Evolutionary conservation across 164 flowering plant genomes (phyloP), one percentile per base, ranked within the genome.

Genomic region (Macadamia integrifolia): DNA sequence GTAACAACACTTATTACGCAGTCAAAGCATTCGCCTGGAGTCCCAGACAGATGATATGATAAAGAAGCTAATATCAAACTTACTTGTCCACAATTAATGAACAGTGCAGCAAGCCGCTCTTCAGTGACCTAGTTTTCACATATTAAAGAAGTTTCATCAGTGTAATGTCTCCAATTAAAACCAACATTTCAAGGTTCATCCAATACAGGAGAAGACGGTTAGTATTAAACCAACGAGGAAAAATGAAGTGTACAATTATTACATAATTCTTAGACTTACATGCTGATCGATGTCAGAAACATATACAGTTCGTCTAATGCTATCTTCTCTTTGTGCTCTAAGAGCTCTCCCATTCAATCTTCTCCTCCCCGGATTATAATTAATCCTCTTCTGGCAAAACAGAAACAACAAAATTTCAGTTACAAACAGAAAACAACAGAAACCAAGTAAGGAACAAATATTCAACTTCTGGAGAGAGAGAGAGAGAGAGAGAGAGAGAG

Each of bases 281-380:
- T 83, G 90, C 65, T 90, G 97, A 83, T 87, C 97, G 66, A 94
- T 92, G 72, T 94, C 99, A 59, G 98, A 87, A n/a, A 94, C 97
- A 88, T 94, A 94, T 3, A 94, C 99, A 63, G 97, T 94, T 77
- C 91, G 77, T 81, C 91, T 79, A 69, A 90, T 84, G 55, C 88
- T 77, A 64, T 89, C 97, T 64, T 92, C 98, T 71, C 88, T 78
- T 73, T 90, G 95, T 14, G 96, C 97, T 74, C 77, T 75, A 57
- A 78, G 78, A 48, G 88, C 76, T 60, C 95, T 78, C 44, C 81
- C 81, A 66, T 82, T 86, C 75, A 81, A 66, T 74, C 93, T 84
- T 64, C 87, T 76, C 78, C 76, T 82, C 64, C 89, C 91, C 66
- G 85, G 93, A 72, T 60, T 78, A 71, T 74, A 81, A 74, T 68